Conservation (phyloP, 257 asterid species). For the Paulownia fortunei region DNA sequence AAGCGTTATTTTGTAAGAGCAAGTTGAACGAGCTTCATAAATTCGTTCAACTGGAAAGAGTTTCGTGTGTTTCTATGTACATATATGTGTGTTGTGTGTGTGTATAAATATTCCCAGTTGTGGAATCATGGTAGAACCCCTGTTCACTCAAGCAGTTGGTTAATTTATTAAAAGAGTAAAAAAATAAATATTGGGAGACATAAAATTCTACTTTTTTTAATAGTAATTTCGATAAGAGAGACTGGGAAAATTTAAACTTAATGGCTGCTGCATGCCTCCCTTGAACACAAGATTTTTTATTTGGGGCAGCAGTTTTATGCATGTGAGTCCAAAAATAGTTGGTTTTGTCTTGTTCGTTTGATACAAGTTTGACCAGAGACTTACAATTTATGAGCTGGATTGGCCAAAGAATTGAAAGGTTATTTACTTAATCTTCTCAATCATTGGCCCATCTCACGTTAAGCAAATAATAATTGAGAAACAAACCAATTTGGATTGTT, state of each 20-base stretch:
- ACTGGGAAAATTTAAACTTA: too few species aligned
- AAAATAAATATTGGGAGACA: too few species aligned
- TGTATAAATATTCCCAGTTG: neutral
- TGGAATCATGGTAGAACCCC: neutral
- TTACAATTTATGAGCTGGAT: neutral
- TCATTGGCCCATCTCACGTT: neutral
- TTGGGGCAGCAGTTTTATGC: too few species aligned
- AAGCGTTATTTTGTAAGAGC: neutral
- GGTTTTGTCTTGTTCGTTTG: conserved; percentile 14
- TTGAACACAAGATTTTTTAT: too few species aligned
- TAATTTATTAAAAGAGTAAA: too few species aligned
- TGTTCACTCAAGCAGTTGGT: too few species aligned
- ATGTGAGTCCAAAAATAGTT: conserved; percentile 13
- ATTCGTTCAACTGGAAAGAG: neutral
- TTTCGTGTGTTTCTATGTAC: too few species aligned
- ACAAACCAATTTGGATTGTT: neutral
- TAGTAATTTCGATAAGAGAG: too few species aligned
- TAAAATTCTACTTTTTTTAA: too few species aligned
- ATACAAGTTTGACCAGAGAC: neutral
- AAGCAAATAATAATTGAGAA: conserved; percentile 20
- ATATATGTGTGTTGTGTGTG: neutral
- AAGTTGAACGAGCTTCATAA: neutral
- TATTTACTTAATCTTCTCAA: neutral
- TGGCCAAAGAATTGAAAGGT: neutral
- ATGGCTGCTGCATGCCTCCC: too few species aligned